A percentile compares a stretch with the other conserved stretches of the same genome.
These are phyloP conservation scores for Guyanaporus albipodus DNA, from an alignment of 768 basidiomycete genomes.

Conservation along the genomic window DNA sequence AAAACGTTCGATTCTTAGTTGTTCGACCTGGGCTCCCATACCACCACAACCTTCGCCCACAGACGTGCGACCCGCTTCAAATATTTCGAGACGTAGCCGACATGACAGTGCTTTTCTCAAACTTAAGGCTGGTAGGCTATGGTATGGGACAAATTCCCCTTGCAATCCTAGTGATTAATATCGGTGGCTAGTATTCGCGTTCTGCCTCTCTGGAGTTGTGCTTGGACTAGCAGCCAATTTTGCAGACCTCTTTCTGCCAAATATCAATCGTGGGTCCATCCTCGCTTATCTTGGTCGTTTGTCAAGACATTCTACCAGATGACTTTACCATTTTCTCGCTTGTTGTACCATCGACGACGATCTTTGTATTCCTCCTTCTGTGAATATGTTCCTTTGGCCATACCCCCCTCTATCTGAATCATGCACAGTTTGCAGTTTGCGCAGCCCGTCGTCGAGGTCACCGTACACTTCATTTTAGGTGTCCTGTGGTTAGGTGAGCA, in stretches of 20 bases:
- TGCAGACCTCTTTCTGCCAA: conserved; percentile 62
- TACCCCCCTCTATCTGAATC: neutral
- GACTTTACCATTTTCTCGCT: conserved; percentile 71
- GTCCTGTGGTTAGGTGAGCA: conserved; percentile 67
- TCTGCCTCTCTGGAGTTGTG: conserved; percentile 45
- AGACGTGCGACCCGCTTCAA: conserved; percentile 7
- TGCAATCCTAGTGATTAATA: conserved; percentile 20
- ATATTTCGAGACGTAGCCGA: neutral
- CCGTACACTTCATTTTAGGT: conserved; percentile 50
- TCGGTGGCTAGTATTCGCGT: conserved; percentile 32
- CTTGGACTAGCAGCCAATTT: conserved; percentile 69
- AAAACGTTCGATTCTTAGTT: conserved; percentile 19
- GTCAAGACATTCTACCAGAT: conserved; percentile 36
- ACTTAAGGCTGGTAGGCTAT: conserved; percentile 50
- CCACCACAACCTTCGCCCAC: conserved; percentile 2
- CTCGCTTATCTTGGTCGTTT: neutral
- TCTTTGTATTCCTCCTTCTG: conserved; percentile 59
- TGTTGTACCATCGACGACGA: conserved; percentile 60
- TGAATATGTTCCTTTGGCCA: conserved; percentile 27
- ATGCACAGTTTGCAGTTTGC: conserved; percentile 61
- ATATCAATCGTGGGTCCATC: conserved; percentile 51
- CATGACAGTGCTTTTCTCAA: conserved; percentile 63
- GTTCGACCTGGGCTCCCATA: conserved; percentile 1
- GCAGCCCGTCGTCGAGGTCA: conserved; percentile 59
- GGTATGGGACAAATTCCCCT: conserved; percentile 35